A percentile compares a stretch with the other conserved stretches of the same genome.
Conservation (phyloP, 2,329 filamentous ascomycete genomes). For the Pseudopyricularia cyperi region DNA sequence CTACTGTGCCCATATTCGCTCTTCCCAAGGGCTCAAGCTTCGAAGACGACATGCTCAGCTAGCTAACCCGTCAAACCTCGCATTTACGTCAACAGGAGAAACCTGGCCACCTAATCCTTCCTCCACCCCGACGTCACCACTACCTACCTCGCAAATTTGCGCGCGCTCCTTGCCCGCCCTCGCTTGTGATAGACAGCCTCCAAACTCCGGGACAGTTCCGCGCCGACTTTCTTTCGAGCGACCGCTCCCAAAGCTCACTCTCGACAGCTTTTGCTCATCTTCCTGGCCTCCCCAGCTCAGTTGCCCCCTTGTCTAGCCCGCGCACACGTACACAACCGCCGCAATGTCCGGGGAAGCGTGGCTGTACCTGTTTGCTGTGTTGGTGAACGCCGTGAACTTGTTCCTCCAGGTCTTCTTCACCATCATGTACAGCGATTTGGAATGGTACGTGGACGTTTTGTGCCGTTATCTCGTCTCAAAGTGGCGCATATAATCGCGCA, state of each 20-base stretch:
- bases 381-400: conserved; percentile 99
- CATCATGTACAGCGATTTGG: conserved; percentile 99
- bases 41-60: too few relatives aligned
- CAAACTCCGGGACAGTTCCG: neutral
- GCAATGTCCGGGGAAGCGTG: conserved; percentile 94
- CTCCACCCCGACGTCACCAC: neutral
- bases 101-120: neutral
- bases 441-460: conserved; percentile 61
- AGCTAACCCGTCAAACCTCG: neutral
- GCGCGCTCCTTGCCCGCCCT: neutral
- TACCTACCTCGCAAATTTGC: neutral
- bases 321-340: conserved; percentile 6
- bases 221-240: neutral
- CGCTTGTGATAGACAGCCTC: neutral
- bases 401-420: conserved; percentile 99
- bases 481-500: neutral
- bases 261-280: neutral
- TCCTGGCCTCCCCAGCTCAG: neutral
- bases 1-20: neutral
- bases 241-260: neutral
- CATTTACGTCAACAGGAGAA: neutral
- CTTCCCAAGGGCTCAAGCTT: neutral
- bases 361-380: conserved; percentile 93
- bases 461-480: neutral
- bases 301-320: neutral